Conservation (phyloP, 176 grass and related monocot genomes). For the Triticum turgidum region DNA sequence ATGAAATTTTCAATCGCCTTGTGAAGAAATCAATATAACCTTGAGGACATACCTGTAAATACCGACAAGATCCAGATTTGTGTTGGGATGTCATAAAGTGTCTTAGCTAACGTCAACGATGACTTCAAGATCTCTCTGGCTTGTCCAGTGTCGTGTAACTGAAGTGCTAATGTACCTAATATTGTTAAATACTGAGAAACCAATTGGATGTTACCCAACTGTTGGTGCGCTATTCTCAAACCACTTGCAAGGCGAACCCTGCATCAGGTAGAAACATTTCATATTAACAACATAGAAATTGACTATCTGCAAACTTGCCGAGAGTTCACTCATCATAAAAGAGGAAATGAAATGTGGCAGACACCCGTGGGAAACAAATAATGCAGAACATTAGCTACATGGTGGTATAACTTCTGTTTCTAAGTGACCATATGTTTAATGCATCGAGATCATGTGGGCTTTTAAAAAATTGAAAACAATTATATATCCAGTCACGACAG, state of each 20-base stretch:
- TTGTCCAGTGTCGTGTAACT: conserved; percentile 82
- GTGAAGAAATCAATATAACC: neutral
- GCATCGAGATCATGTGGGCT: neutral
- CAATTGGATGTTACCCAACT: conserved; percentile 95
- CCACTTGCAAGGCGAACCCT: conserved; percentile 92
- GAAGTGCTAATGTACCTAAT: conserved; percentile 88
- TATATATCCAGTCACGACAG: too few relatives aligned
- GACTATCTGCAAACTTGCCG: conserved; percentile 5
- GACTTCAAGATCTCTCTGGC: conserved; percentile 98
- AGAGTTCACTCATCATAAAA: neutral
- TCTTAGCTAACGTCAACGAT: conserved; percentile 87
- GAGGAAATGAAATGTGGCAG: neutral
- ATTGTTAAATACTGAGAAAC: conserved; percentile 99
- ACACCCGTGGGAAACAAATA: conserved; percentile 7
- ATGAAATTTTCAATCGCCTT: neutral
- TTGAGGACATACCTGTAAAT: conserved; percentile 65
- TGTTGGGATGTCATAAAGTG: conserved; percentile 94
- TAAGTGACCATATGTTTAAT: neutral
- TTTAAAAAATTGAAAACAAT: neutral
- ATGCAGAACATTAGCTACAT: conserved; percentile 10
- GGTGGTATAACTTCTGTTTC: neutral
- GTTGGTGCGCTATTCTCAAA: conserved; percentile 95
- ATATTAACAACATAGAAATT: conserved; percentile 14
- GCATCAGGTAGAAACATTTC: conserved; percentile 36
- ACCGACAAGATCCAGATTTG: conserved; percentile 98